A percentile compares a stretch with the other conserved stretches of the same genome.
phyloP scores from a whole-genome alignment of 2,329 filamentous ascomycete genomes.

The Fusarium pseudocircinatum region DNA sequence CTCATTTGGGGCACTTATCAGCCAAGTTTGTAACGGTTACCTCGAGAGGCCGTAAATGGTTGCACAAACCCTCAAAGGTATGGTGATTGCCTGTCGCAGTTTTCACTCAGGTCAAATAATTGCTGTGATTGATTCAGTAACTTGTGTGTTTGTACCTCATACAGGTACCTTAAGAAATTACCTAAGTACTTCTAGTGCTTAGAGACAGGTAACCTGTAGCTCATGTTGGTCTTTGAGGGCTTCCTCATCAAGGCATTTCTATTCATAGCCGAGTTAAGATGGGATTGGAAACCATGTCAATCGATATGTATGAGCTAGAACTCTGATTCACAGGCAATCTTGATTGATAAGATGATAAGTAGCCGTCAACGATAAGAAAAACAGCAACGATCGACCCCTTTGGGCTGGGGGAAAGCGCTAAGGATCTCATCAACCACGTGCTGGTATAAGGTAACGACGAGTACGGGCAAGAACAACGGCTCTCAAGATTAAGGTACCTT shows the following conservation, averaged over 20 bases:
- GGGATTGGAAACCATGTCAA: not conserved
- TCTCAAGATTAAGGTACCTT: not conserved
- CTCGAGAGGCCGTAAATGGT: not conserved
- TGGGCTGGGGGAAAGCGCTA: not conserved
- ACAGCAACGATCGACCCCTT: constrained; percentile 16
- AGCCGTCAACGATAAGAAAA: not conserved
- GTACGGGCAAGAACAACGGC: not conserved
- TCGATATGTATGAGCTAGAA: not conserved
- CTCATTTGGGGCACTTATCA: not conserved
- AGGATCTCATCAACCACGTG: constrained; percentile 1
- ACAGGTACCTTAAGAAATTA: too few species aligned
- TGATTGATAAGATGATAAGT: constrained; percentile 26
- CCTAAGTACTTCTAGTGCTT: not conserved
- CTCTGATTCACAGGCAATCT: not conserved
- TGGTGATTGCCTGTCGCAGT: not conserved
- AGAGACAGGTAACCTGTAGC: not conserved
- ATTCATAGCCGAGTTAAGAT: not conserved
- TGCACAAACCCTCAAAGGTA: not conserved
- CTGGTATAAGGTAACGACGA: not conserved
- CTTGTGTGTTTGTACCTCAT: not conserved
- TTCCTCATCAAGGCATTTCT: not conserved
- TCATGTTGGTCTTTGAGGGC: not conserved
- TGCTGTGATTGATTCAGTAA: not conserved
- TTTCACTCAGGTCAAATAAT: not conserved
- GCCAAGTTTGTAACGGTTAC: not conserved